Evolutionary conservation across 208 protist species (phyloP).

Genomic region (Trypanosoma lewisi): DNA sequence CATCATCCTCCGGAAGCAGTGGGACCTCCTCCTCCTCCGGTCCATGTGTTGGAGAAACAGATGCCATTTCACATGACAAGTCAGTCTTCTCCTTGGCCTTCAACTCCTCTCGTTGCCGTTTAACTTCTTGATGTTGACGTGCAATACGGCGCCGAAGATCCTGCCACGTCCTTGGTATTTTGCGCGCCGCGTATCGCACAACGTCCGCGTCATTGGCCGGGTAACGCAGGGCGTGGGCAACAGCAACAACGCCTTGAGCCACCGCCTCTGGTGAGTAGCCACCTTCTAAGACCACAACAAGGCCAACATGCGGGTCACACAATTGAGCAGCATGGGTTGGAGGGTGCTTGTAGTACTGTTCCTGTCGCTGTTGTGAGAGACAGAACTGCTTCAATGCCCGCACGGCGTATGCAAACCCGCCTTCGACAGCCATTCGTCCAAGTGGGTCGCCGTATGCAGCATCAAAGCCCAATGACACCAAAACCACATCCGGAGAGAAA

Average conservation of each 20-base stretch:
- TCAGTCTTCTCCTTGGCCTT: constrained; percentile 23
- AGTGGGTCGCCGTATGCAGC: constrained; percentile 89
- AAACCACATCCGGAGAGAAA: constrained; percentile 76
- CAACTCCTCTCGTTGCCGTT: constrained; percentile 1
- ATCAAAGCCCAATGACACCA: constrained; percentile 92
- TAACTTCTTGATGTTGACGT: constrained; percentile 12
- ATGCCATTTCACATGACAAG: neutral
- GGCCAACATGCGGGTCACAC: constrained; percentile 19
- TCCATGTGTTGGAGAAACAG: neutral
- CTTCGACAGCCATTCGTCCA: constrained; percentile 78
- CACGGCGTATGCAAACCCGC: constrained; percentile 58
- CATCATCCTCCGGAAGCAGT: constrained; percentile 28
- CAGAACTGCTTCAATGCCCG: constrained; percentile 61
- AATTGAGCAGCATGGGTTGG: too few relatives aligned
- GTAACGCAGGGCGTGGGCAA: constrained; percentile 61
- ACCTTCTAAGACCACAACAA: constrained; percentile 73
- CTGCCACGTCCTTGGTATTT: constrained; percentile 49
- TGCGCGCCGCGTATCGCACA: constrained; percentile 12
- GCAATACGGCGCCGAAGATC: constrained; percentile 49
- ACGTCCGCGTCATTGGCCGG: constrained; percentile 41
- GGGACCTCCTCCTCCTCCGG: neutral
- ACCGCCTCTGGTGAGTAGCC: constrained; percentile 78
- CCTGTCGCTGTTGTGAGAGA: neutral
- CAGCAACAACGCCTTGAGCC: constrained; percentile 53
- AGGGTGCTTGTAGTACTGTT: neutral